Conservation (phyloP, 1,139 yeast species). For the Groenewaldozyma auringiensis region DNA sequence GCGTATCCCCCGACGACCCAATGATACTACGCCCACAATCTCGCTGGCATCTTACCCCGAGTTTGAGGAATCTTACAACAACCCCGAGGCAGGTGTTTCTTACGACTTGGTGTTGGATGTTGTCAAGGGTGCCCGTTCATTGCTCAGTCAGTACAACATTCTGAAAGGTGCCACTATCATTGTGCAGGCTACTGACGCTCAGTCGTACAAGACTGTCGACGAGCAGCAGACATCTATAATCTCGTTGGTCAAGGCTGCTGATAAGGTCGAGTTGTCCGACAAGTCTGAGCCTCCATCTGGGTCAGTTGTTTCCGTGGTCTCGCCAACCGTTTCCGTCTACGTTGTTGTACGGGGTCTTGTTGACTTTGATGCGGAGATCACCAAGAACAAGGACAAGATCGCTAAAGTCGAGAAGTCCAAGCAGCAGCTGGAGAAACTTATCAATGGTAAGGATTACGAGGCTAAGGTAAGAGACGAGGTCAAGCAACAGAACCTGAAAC, state of each 20-base stretch:
- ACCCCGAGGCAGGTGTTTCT: slow-evolving; percentile 56
- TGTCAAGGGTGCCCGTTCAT: slow-evolving; percentile 87
- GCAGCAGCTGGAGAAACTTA: slow-evolving; percentile 49
- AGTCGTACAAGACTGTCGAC: slow-evolving; percentile 45
- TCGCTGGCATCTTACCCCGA: slow-evolving; percentile 74
- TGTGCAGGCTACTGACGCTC: slow-evolving; percentile 56
- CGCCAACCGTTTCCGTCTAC: slow-evolving; percentile 77
- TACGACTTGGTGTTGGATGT: slow-evolving; percentile 80
- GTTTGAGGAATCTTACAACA: slow-evolving; percentile 51
- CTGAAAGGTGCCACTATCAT: slow-evolving; percentile 79
- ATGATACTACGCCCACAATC: slow-evolving; percentile 65
- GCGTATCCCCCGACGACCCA: slow-evolving; percentile 82
- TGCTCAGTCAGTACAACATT: slow-evolving; percentile 82
- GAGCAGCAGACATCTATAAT: slow-evolving; percentile 78
- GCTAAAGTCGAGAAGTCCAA: slow-evolving; percentile 45
- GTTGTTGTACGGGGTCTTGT: slow-evolving; percentile 90
- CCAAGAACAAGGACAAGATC: slow-evolving; percentile 73
- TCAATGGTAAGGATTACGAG: slow-evolving; percentile 71
- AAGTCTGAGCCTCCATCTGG: slow-evolving; percentile 64
- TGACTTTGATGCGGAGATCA: slow-evolving; percentile 83
- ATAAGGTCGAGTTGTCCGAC: slow-evolving; percentile 51
- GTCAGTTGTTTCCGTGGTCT: slow-evolving; percentile 76
- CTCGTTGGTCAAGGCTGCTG: slow-evolving; percentile 86
- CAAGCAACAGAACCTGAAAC: slow-evolving; percentile 63
- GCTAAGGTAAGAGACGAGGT: slow-evolving; percentile 79